A percentile compares a stretch with the other conserved stretches of the same genome.
phyloP scores from a whole-genome alignment of 177 flowering plant genomes.

The Vitis hybrid region DNA sequence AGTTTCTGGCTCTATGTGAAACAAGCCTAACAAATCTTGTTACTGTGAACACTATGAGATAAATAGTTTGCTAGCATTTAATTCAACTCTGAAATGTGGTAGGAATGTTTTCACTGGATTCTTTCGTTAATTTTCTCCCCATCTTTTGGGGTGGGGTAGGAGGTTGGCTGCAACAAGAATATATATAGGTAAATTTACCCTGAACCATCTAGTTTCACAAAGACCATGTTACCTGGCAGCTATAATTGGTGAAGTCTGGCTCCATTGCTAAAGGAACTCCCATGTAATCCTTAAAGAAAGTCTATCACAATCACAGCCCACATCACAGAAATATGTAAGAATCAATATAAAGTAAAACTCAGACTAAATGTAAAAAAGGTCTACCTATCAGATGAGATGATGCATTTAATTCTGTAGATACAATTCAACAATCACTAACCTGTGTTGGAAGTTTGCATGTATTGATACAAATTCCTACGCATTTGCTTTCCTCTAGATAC shows the following conservation, averaged over 20 bases:
- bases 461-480: slow-evolving; percentile 80
- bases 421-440: slow-evolving; percentile 35
- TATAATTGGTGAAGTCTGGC: slow-evolving; percentile 83
- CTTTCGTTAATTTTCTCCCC: too few species aligned
- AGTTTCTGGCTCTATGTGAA: too few species aligned
- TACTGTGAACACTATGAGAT: too few species aligned
- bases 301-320: slow-evolving; percentile 26
- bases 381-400: not conserved
- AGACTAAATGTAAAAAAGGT: not conserved
- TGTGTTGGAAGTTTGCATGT: slow-evolving; percentile 97
- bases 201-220: not conserved
- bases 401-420: not conserved
- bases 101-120: too few species aligned
- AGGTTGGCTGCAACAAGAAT: too few species aligned
- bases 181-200: not conserved
- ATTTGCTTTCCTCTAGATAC: slow-evolving; percentile 92
- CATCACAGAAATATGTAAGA: not conserved
- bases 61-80: too few species aligned
- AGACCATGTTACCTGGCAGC: slow-evolving; percentile 74
- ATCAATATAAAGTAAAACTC: not conserved
- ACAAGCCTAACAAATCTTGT: too few species aligned
- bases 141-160: too few species aligned
- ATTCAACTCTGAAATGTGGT: too few species aligned
- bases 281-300: slow-evolving; percentile 84
- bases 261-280: slow-evolving; percentile 94